Base-by-base conservation (phyloP, 306 rosid species). In the Citrullus colocynthis region DNA sequence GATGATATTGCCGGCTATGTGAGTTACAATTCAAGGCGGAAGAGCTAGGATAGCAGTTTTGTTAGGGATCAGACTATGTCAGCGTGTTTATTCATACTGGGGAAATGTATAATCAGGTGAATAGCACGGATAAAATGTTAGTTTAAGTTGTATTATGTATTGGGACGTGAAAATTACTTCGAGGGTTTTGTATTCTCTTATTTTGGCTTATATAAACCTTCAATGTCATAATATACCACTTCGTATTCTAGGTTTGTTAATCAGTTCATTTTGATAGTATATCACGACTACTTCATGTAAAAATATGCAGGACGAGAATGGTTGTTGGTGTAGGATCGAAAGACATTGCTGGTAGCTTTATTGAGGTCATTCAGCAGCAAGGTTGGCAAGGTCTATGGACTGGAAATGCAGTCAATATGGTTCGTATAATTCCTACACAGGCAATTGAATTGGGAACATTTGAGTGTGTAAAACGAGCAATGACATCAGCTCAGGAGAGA, bases 351-450 rank as follows among this genome's bases (percentile, higher is more conserved):
- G 97, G 95, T 78, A 95, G 98, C 87, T 92, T 95, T 62, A 0
- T 87, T 63, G 92, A 95, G 90, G 96, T 95, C 62, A 64, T 95
- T 85, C 91, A 95, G 87, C 85, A 88, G 89, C 97, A 95, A 83
- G 97, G 98, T 18, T 95, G 98, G 98, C 93, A 90, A 74, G 98
- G 98, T 42, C 87, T 95, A 76, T 95, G 98, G 98, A 91, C 97
- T 70, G 98, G 98, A 70, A 95, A 95, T 78, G 88, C 88, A 70
- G 87, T 95, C 90, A 95, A 95, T 82, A 95, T 95, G 93, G 34
- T 95, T 74, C 98, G 98, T 60, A 95, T 95, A 80, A 64, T 95
- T 80, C 98, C 97, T 6, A 92, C 98, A 1, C 98, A 95, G 74
- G 98, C 98, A 30, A 86, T 95, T 82, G 98, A 95, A 88, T 79